phyloP scores from a whole-genome alignment of 805 yeast genomes.

The Zygosaccharomyces bailii region DNA sequence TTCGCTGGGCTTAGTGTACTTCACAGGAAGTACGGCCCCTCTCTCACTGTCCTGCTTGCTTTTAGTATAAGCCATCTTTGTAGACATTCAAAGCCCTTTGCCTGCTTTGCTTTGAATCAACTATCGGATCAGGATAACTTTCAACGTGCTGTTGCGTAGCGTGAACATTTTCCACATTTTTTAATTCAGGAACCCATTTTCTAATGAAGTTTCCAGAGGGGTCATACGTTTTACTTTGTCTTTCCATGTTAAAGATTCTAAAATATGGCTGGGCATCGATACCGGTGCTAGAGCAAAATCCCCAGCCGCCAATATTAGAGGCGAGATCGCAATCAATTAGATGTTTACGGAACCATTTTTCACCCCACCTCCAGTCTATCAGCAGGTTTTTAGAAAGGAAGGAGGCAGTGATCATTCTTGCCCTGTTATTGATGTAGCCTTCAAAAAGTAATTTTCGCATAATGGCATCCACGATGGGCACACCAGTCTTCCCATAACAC shows the following conservation, averaged over 20 bases:
- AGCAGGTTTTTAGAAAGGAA: slow-evolving; percentile 49
- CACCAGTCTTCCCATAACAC: slow-evolving; percentile 54
- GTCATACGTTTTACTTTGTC: slow-evolving; percentile 49
- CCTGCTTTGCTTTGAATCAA: slow-evolving; percentile 41
- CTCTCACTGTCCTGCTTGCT: too few relatives aligned
- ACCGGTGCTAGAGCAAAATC: slow-evolving; percentile 50
- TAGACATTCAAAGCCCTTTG: slow-evolving; percentile 43
- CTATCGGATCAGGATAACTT: slow-evolving; percentile 45
- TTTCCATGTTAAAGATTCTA: slow-evolving; percentile 50
- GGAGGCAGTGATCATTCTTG: slow-evolving; percentile 52
- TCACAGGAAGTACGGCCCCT: too few relatives aligned
- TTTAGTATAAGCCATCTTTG: slow-evolving; percentile 6
- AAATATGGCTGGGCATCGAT: slow-evolving; percentile 57
- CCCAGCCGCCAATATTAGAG: slow-evolving; percentile 59
- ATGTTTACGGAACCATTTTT: slow-evolving; percentile 46
- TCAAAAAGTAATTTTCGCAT: slow-evolving; percentile 52
- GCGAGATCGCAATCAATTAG: slow-evolving; percentile 52
- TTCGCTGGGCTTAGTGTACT: too few relatives aligned
- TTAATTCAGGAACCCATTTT: slow-evolving; percentile 50
- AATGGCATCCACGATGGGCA: slow-evolving; percentile 55
- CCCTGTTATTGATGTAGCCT: slow-evolving; percentile 53
- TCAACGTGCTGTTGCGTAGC: slow-evolving; percentile 31
- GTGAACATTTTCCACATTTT: slow-evolving; percentile 25
- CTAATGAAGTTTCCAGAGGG: slow-evolving; percentile 45
- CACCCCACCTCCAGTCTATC: slow-evolving; percentile 56